Percentiles rank a stretch among this genome's conserved stretches.
Evolutionary conservation across 768 basidiomycete species (phyloP).

Genomic region (Hygrophorus pudorinus): DNA sequence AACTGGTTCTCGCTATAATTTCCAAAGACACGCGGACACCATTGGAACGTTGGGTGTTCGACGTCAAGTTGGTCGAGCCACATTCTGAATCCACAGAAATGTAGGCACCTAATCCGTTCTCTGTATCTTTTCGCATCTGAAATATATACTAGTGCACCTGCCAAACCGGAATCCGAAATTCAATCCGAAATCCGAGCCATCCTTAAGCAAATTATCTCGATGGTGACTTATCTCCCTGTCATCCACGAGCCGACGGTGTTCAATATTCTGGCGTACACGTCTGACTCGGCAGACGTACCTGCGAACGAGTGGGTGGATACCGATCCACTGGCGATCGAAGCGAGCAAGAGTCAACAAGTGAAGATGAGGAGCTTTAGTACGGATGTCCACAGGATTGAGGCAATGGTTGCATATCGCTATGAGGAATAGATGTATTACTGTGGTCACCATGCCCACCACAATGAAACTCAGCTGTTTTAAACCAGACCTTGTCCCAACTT

Average conservation of each 20-base stretch:
- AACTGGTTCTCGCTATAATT: conserved; percentile 92
- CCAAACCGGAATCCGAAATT: conserved; percentile 80
- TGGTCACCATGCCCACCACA: conserved; percentile 22
- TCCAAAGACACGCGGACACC: conserved; percentile 88
- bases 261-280: conserved; percentile 95
- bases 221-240: conserved; percentile 92
- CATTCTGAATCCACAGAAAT: conserved; percentile 37
- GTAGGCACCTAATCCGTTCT: conserved; percentile 29
- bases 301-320: conserved; percentile 95
- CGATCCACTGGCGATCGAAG: conserved; percentile 85
- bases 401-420: conserved; percentile 95
- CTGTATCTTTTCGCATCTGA: neutral
- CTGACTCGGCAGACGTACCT: conserved; percentile 84
- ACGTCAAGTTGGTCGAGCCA: conserved; percentile 75
- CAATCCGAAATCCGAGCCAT: conserved; percentile 97
- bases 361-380: conserved; percentile 96
- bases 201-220: conserved; percentile 95
- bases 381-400: conserved; percentile 94
- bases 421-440: conserved; percentile 44
- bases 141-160: conserved; percentile 28
- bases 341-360: conserved; percentile 87
- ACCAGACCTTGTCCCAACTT: conserved; percentile 9
- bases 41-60: conserved; percentile 97
- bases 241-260: conserved; percentile 94
- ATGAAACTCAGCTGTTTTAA: conserved; percentile 8